These are phyloP conservation scores for Brettanomyces sp. DNA, from an alignment of 805 yeast species.

Conservation along the genomic window DNA sequence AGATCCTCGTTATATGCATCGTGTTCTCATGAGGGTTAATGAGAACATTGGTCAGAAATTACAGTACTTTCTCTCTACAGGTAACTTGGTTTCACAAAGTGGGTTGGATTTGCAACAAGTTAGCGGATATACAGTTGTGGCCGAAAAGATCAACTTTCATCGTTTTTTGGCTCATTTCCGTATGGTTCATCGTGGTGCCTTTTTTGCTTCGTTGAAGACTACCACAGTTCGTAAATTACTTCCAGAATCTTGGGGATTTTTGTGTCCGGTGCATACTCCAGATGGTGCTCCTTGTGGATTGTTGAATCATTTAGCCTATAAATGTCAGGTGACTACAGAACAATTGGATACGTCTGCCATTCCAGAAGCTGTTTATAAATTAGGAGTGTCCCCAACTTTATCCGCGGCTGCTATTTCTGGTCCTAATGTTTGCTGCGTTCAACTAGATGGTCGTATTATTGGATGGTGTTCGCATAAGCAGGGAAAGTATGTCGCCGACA, in stretches of 20 bases:
- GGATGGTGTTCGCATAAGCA: constrained; percentile 94
- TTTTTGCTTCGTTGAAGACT: constrained; percentile 95
- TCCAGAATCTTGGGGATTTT: constrained; percentile 98
- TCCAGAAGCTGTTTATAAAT: constrained; percentile 51
- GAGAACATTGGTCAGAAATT: constrained; percentile 93
- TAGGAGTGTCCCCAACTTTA: constrained; percentile 79
- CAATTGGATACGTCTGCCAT: constrained; percentile 67
- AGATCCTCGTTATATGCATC: constrained; percentile 73
- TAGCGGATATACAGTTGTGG: constrained; percentile 96
- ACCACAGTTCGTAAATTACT: constrained; percentile 92
- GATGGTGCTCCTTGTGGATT: constrained; percentile 99
- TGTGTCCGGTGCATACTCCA: constrained; percentile 98
- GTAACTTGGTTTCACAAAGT: constrained; percentile 93
- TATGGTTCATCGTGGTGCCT: constrained; percentile 99
- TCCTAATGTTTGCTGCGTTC: constrained; percentile 81
- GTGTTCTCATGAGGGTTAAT: constrained; percentile 70
- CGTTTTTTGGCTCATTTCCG: constrained; percentile 97
- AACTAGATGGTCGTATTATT: constrained; percentile 81
- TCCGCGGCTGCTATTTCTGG: constrained; percentile 66
- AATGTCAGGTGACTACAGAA: constrained; percentile 76
- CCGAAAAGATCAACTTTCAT: constrained; percentile 95
- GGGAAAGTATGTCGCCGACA: constrained; percentile 79
- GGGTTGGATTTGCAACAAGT: constrained; percentile 98
- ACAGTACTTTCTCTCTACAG: constrained; percentile 91
- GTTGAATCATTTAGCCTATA: constrained; percentile 92